A percentile compares a stretch with the other conserved stretches of the same genome.
Conservation (phyloP, 495 filamentous ascomycete species). For the Podospora anserina region DNA sequence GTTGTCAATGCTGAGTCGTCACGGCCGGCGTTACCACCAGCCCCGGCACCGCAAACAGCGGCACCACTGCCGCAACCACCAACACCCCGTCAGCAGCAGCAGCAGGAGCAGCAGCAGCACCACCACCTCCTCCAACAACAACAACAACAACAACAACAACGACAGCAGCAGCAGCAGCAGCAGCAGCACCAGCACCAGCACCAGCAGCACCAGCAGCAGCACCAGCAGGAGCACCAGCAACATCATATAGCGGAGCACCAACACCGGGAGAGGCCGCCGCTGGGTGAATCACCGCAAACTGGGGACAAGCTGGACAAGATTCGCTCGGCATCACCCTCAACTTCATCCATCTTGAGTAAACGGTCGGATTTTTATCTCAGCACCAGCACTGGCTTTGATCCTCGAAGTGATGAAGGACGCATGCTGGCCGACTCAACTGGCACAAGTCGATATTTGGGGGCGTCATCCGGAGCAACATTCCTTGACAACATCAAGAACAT, state of each 20-base stretch:
- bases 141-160: neutral
- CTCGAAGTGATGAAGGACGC: slow-evolving; percentile 23
- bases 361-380: neutral
- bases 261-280: neutral
- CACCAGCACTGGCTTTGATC: neutral
- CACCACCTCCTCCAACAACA: neutral
- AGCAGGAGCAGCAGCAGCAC: neutral
- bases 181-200: too few species aligned
- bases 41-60: too few species aligned
- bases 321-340: neutral
- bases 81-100: too few species aligned
- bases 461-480: slow-evolving; percentile 40
- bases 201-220: neutral
- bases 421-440: slow-evolving; percentile 37
- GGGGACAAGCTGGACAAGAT: neutral
- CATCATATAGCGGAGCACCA: too few species aligned
- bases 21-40: too few species aligned
- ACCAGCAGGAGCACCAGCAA: neutral
- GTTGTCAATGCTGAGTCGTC: too few species aligned
- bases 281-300: neutral
- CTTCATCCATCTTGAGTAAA: neutral
- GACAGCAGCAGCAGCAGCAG: too few species aligned
- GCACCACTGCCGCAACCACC: neutral
- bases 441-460: slow-evolving; percentile 36
- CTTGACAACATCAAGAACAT: slow-evolving; percentile 39